Evolutionary conservation across 2,329 filamentous ascomycete genomes (phyloP).

Genomic region (Grosmannia penicillata): DNA sequence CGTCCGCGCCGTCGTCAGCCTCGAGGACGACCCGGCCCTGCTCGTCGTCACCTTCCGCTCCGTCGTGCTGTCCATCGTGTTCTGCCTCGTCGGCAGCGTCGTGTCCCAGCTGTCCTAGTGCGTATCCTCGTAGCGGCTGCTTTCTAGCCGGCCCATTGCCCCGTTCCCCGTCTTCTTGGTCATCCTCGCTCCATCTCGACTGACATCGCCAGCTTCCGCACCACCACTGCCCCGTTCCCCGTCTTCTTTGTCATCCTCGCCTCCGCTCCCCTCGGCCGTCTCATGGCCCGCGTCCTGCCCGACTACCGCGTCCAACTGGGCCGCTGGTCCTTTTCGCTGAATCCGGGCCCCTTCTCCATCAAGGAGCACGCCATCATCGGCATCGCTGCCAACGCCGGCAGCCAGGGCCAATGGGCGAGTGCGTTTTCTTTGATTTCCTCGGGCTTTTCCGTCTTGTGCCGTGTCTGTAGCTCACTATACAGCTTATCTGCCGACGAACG

Average conservation of each 20-base stretch:
- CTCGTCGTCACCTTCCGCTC: constrained; percentile 11
- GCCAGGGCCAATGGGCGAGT: constrained; percentile 10
- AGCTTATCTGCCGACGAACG: constrained; percentile 19
- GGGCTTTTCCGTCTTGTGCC: neutral
- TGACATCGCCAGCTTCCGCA: constrained; percentile 5
- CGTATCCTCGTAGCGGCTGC: too few species aligned
- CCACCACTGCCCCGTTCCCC: constrained; percentile 8
- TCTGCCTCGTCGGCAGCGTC: constrained; percentile 9
- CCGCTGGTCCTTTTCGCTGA: constrained; percentile 9
- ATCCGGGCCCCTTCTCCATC: constrained; percentile 10
- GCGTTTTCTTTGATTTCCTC: constrained; percentile 4
- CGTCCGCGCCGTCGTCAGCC: constrained; percentile 11
- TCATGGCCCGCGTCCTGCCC: constrained; percentile 9
- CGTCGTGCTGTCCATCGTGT: constrained; percentile 7
- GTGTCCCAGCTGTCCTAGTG: constrained; percentile 9
- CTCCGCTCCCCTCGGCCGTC: constrained; percentile 9
- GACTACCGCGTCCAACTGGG: constrained; percentile 8
- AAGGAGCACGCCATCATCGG: constrained; percentile 12
- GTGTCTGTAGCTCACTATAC: neutral
- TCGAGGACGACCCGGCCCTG: constrained; percentile 10
- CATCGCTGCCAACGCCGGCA: constrained; percentile 12
- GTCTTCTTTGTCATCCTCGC: constrained; percentile 12
- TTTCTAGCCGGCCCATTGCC: too few species aligned
- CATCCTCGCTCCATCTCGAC: neutral
- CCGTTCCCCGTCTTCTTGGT: too few species aligned